phyloP scores from a whole-genome alignment of 371 early-diverging fungal genomes.

The Rhizopus sp. region DNA sequence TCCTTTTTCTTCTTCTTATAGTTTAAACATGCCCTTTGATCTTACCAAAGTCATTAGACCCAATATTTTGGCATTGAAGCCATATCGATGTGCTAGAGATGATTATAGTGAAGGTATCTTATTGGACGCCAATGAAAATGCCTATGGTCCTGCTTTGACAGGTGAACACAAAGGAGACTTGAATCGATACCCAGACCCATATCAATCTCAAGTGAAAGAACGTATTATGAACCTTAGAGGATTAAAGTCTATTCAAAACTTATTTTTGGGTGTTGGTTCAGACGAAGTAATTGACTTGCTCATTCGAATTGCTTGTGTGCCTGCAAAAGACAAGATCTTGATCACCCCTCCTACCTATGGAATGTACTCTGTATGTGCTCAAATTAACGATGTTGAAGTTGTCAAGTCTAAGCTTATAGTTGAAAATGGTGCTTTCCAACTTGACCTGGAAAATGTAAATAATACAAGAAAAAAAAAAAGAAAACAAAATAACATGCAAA shows the following conservation, averaged over 20 bases:
- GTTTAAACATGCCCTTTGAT: slow-evolving; percentile 51
- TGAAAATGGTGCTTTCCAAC: slow-evolving; percentile 80
- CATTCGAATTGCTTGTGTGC: slow-evolving; percentile 89
- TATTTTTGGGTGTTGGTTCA: slow-evolving; percentile 95
- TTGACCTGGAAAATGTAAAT: slow-evolving; percentile 74
- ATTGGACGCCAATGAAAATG: slow-evolving; percentile 98
- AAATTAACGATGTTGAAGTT: slow-evolving; percentile 91
- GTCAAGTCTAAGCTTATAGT: slow-evolving; percentile 81
- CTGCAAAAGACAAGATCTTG: slow-evolving; percentile 89
- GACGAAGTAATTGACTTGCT: slow-evolving; percentile 95
- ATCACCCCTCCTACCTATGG: slow-evolving; percentile 98
- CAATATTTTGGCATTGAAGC: slow-evolving; percentile 87
- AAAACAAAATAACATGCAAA: background rate
- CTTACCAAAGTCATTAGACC: slow-evolving; percentile 85
- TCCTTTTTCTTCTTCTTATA: slow-evolving; percentile 2
- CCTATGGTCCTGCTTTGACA: slow-evolving; percentile 76
- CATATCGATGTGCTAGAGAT: slow-evolving; percentile 97
- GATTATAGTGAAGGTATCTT: slow-evolving; percentile 91
- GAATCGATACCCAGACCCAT: slow-evolving; percentile 96
- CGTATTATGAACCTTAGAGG: slow-evolving; percentile 70
- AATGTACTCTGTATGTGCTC: slow-evolving; percentile 95
- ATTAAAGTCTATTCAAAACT: slow-evolving; percentile 61
- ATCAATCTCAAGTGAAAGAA: slow-evolving; percentile 82
- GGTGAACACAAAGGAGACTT: slow-evolving; percentile 53
- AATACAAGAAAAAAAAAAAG: background rate